Evolutionary conservation across 1,284 basidiomycete species (phyloP).

Genomic region (Fistulina hepatica): DNA sequence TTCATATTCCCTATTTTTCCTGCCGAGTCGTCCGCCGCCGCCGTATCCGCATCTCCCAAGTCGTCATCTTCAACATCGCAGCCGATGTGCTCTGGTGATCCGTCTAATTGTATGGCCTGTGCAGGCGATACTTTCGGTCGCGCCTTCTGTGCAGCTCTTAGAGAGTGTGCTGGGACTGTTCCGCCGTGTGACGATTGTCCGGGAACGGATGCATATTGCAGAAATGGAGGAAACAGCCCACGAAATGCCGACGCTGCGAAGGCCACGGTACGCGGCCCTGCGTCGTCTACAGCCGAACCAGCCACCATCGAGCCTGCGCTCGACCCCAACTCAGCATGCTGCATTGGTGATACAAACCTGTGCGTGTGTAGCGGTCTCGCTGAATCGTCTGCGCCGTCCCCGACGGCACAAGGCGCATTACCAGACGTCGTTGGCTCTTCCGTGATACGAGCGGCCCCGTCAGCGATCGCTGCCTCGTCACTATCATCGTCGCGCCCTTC

Average conservation of each 20-base stretch:
- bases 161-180: too few species aligned
- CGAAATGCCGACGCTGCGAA: too few species aligned
- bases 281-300: too few species aligned
- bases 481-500: conserved; percentile 12
- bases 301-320: conserved; percentile 18
- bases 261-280: too few species aligned
- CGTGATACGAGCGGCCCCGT: conserved; percentile 13
- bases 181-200: conserved; percentile 50
- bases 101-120: conserved; percentile 64
- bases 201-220: too few species aligned
- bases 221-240: too few species aligned
- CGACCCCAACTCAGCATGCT: conserved; percentile 13
- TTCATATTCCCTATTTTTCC: conserved; percentile 42
- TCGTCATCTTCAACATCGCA: too few species aligned
- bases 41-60: too few species aligned
- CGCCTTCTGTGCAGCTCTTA: conserved; percentile 75
- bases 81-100: conserved; percentile 33
- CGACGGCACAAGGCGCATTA: too few species aligned
- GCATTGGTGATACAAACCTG: conserved; percentile 15
- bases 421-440: too few species aligned
- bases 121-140: conserved; percentile 74
- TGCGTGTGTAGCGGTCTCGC: conserved; percentile 19
- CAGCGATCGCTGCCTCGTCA: conserved; percentile 19
- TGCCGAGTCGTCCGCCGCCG: conserved; percentile 16
- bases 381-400: conserved; percentile 13